These are phyloP conservation scores for Ilex aquifolium DNA, from an alignment of 257 asterid genomes.

Conservation along the genomic window DNA sequence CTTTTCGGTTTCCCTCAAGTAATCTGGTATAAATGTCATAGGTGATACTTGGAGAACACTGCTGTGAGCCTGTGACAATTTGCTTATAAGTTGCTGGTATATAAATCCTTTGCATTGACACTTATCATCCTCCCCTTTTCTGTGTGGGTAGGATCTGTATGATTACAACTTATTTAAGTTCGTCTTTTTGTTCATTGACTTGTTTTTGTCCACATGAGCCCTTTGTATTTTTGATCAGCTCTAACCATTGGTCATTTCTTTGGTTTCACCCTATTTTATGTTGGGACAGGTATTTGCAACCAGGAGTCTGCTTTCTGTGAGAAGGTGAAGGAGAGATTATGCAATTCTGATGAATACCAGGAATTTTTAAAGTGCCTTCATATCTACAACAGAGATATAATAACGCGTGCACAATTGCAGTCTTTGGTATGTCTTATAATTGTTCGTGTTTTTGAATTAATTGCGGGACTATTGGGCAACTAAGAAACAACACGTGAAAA, in stretches of 20 bases:
- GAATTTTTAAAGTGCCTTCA: conserved; percentile 30
- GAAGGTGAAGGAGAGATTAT: conserved; percentile 21
- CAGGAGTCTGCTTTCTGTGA: neutral
- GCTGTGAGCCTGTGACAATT: no score
- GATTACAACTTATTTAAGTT: neutral
- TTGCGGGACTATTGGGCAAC: neutral
- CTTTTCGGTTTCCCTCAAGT: no score
- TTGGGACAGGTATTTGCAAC: conserved; percentile 6
- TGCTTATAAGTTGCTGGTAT: no score
- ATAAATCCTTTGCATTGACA: no score
- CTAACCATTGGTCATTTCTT: conserved; percentile 12
- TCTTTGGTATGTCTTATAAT: conserved; percentile 14
- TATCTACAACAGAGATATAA: conserved; percentile 13
- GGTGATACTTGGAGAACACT: no score
- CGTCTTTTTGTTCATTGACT: neutral
- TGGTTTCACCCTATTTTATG: neutral
- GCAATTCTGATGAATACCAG: conserved; percentile 22
- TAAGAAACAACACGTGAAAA: no score
- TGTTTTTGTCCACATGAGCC: neutral
- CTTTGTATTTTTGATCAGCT: conserved; percentile 3
- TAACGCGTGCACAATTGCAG: conserved; percentile 17
- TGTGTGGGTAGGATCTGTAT: no score
- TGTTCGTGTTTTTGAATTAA: neutral
- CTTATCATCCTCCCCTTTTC: no score
- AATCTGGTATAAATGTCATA: no score